Evolutionary conservation across 176 grass and related monocot species (phyloP).

Genomic region (Oryza nivara): DNA sequence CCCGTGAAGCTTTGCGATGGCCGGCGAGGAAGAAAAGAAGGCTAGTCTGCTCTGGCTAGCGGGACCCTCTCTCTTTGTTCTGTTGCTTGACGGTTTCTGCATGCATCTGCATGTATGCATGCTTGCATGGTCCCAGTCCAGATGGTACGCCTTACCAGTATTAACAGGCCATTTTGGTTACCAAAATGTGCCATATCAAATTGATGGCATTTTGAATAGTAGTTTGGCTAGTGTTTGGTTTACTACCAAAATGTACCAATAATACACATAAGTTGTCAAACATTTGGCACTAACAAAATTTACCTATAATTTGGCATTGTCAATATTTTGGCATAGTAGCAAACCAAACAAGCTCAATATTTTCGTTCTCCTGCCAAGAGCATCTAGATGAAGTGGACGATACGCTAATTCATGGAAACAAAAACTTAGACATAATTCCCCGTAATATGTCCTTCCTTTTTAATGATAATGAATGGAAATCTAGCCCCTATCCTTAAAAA

Average conservation of each 20-base stretch:
- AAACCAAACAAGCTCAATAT: not conserved
- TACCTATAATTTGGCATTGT: too few relatives aligned
- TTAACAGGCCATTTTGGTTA: not conserved
- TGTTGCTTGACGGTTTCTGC: not conserved
- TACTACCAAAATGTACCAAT: too few relatives aligned
- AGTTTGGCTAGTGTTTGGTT: too few relatives aligned
- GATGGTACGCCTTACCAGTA: not conserved
- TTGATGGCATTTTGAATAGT: too few relatives aligned
- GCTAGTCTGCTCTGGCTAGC: not conserved
- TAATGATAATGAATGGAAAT: too few relatives aligned
- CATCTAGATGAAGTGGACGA: not conserved
- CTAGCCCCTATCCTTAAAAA: too few relatives aligned
- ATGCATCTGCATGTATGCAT: not conserved
- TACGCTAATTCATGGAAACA: not conserved
- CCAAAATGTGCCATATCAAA: too few relatives aligned
- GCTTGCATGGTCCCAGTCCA: not conserved
- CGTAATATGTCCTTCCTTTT: too few relatives aligned
- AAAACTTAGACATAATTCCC: too few relatives aligned
- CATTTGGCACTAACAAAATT: too few relatives aligned
- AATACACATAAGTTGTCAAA: too few relatives aligned
- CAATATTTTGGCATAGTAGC: too few relatives aligned
- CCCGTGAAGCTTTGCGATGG: not conserved
- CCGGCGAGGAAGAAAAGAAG: not conserved
- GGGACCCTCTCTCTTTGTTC: not conserved
- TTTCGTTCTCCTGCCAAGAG: not conserved